Percentiles rank a stretch among this genome's conserved stretches.
Conservation (phyloP, 192 early-diverging fungal genomes). For the Backusella tarrabulga region DNA sequence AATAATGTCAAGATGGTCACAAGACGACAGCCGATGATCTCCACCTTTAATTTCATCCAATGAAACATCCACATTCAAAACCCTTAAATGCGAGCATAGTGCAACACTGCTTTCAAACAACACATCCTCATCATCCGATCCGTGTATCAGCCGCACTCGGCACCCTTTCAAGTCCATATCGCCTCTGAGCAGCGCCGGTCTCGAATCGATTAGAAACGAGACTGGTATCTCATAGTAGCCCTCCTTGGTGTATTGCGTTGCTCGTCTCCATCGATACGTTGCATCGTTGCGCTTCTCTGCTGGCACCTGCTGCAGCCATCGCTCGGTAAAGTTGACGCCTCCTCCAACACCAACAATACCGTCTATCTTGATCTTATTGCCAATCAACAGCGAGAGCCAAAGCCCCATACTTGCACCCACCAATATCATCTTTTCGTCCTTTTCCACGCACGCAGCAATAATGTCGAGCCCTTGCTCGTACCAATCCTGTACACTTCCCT, state of each 20-base stretch:
- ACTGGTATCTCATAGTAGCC: conserved; percentile 35
- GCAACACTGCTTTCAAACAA: neutral
- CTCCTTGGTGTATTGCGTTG: conserved; percentile 10
- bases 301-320: conserved; percentile 27
- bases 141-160: conserved; percentile 24
- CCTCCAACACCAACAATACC: conserved; percentile 32
- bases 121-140: conserved; percentile 16
- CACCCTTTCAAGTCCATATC: neutral
- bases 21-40: conserved; percentile 35
- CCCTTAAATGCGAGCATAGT: neutral
- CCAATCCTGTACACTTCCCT: conserved; percentile 23
- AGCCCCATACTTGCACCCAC: conserved; percentile 34
- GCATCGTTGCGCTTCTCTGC: neutral
- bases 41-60: conserved; percentile 26
- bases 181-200: conserved; percentile 4
- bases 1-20: conserved; percentile 16
- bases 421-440: neutral
- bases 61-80: neutral
- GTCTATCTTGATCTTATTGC: neutral
- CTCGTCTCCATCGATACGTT: conserved; percentile 18
- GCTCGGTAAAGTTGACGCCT: conserved; percentile 25
- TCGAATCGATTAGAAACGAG: conserved; percentile 14
- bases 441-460: neutral
- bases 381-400: conserved; percentile 23
- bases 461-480: conserved; percentile 13